Evolutionary conservation across 805 yeast species (phyloP).

Genomic region (Yamadazyma takamatsuzukensis): DNA sequence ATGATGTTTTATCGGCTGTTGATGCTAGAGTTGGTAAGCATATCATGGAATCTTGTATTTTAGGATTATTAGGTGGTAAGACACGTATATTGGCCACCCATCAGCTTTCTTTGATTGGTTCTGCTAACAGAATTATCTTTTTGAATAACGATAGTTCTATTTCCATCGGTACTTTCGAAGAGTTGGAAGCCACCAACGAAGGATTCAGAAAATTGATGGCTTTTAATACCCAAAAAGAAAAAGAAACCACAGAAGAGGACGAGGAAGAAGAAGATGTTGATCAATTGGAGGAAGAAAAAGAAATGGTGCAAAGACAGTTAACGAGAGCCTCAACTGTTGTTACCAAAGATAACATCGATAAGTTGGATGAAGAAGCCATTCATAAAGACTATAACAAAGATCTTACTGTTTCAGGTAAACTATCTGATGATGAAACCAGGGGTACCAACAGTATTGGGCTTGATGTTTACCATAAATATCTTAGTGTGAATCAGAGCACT

Average conservation of each 20-base stretch:
- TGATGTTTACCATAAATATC: slow-evolving; percentile 48
- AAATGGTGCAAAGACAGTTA: slow-evolving; percentile 15
- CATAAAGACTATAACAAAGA: slow-evolving; percentile 28
- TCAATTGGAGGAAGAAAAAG: slow-evolving; percentile 15
- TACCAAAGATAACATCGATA: slow-evolving; percentile 3
- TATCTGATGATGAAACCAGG: slow-evolving; percentile 49
- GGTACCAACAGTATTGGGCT: slow-evolving; percentile 54
- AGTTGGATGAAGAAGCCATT: slow-evolving; percentile 31
- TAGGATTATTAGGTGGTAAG: slow-evolving; percentile 23
- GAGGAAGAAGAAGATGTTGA: slow-evolving; percentile 17
- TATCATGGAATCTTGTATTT: slow-evolving; percentile 28
- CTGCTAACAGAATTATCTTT: slow-evolving; percentile 28
- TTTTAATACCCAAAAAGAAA: slow-evolving; percentile 16
- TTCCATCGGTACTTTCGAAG: slow-evolving; percentile 26
- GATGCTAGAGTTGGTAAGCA: slow-evolving; percentile 38
- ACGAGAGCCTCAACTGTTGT: slow-evolving; percentile 23
- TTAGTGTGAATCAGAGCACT: slow-evolving; percentile 53
- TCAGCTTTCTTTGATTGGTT: slow-evolving; percentile 30
- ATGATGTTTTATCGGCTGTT: slow-evolving; percentile 36
- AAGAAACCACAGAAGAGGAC: slow-evolving; percentile 18
- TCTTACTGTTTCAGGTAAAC: slow-evolving; percentile 18
- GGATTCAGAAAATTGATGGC: slow-evolving; percentile 29
- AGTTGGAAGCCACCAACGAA: slow-evolving; percentile 18
- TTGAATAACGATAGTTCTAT: slow-evolving; percentile 30
- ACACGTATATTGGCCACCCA: slow-evolving; percentile 38